Percentiles rank a stretch among this genome's conserved stretches.
phyloP scores from a whole-genome alignment of 352 stramenopile genomes.

The Aphanomyces stellatus region DNA sequence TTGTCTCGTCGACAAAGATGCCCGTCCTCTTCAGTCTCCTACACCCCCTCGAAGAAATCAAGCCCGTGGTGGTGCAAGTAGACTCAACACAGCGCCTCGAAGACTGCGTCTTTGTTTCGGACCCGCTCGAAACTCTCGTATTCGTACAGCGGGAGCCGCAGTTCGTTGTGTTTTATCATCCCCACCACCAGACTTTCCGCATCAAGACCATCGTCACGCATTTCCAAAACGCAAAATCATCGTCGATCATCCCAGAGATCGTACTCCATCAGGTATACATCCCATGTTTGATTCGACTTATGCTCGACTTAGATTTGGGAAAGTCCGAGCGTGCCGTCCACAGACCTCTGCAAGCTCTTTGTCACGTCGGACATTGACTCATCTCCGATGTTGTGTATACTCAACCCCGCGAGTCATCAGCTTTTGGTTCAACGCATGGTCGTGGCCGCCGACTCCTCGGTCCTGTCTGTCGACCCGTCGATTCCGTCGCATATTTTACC shows the following conservation, averaged over 20 bases:
- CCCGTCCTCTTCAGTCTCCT: slow-evolving; percentile 65
- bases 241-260: not conserved
- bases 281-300: not conserved
- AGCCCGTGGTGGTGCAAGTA: slow-evolving; percentile 35
- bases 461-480: not conserved
- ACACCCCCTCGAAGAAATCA: slow-evolving; percentile 69
- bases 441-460: not conserved
- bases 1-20: slow-evolving; percentile 21
- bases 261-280: not conserved
- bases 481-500: not conserved
- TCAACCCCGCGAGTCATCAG: not conserved
- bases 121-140: not conserved
- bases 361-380: not conserved
- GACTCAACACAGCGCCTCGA: not conserved
- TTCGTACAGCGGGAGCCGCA: not conserved
- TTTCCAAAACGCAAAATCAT: not conserved
- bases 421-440: not conserved
- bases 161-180: not conserved
- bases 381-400: not conserved
- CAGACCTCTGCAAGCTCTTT: not conserved
- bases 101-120: not conserved
- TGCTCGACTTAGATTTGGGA: not conserved
- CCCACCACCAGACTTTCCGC: not conserved
- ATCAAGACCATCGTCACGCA: not conserved
- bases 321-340: not conserved